Conservation (phyloP, 176 grass and related monocot species). For the Neostapfia colusana region DNA sequence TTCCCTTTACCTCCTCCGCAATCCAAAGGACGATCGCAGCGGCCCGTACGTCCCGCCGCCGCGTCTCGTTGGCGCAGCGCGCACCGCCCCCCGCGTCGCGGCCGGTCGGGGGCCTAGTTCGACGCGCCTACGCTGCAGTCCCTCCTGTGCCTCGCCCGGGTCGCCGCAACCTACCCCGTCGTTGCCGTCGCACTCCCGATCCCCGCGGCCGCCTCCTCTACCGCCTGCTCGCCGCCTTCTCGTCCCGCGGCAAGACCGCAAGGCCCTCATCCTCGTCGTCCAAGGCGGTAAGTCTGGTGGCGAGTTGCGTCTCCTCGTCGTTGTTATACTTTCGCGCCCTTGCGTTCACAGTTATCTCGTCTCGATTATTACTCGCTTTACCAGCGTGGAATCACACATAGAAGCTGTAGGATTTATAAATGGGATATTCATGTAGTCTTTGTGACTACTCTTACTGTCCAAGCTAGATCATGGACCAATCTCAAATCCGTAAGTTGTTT, state of each 20-base stretch:
- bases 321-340: neutral
- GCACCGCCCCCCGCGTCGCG: neutral
- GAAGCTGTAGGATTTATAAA: neutral
- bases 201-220: constrained; percentile 35
- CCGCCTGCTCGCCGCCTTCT: constrained; percentile 40
- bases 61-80: neutral
- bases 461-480: neutral
- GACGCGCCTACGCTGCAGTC: constrained; percentile 11
- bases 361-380: neutral
- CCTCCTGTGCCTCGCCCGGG: constrained; percentile 49
- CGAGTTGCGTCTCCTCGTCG: neutral
- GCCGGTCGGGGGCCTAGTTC: neutral
- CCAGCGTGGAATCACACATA: neutral
- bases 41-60: neutral
- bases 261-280: constrained; percentile 30
- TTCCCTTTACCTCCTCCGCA: neutral
- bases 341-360: neutral
- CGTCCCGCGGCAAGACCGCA: constrained; percentile 53
- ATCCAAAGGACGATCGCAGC: neutral
- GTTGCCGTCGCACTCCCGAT: constrained; percentile 47
- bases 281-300: constrained; percentile 39
- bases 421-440: neutral
- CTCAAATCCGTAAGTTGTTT: neutral
- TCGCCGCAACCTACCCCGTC: constrained; percentile 52
- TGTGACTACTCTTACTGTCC: neutral